Evolutionary conservation across 2,329 filamentous ascomycete species (phyloP).

Genomic region (Keithomyces neogunnii): DNA sequence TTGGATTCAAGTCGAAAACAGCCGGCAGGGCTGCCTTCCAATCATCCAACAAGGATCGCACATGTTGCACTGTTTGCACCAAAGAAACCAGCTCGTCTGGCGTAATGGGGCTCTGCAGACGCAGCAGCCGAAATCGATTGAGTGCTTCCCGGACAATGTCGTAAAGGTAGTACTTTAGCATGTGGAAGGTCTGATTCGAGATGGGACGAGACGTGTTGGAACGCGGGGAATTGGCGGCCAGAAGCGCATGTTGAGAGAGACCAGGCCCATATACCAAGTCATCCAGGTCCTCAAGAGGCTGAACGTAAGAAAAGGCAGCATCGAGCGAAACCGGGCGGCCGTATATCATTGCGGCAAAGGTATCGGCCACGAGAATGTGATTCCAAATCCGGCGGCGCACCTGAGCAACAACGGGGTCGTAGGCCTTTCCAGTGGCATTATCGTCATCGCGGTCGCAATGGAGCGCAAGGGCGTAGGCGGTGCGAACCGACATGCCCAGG

Average conservation of each 20-base stretch:
- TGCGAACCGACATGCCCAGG: conserved; percentile 10
- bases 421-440: background rate
- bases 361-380: conserved; percentile 18
- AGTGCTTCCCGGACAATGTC: conserved; percentile 18
- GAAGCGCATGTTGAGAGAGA: conserved; percentile 2
- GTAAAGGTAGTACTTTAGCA: conserved; percentile 18
- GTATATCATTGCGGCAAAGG: conserved; percentile 21
- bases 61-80: conserved; percentile 9
- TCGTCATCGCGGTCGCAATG: conserved; percentile 10
- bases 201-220: conserved; percentile 4
- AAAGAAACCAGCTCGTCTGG: conserved; percentile 11
- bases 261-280: conserved; percentile 10
- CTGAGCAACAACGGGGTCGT: conserved; percentile 10
- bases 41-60: conserved; percentile 7
- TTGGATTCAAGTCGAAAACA: conserved; percentile 3
- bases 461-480: conserved; percentile 10
- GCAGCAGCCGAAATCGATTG: conserved; percentile 17
- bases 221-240: background rate
- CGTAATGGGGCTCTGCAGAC: conserved; percentile 11
- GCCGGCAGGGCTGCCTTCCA: conserved; percentile 8
- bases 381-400: conserved; percentile 22
- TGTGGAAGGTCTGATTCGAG: conserved; percentile 16
- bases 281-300: conserved; percentile 16
- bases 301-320: conserved; percentile 15
- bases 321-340: conserved; percentile 19